Percentiles rank a stretch among this genome's conserved stretches.
Evolutionary conservation across 805 yeast species (phyloP).

Genomic region (Candida vaughaniae): DNA sequence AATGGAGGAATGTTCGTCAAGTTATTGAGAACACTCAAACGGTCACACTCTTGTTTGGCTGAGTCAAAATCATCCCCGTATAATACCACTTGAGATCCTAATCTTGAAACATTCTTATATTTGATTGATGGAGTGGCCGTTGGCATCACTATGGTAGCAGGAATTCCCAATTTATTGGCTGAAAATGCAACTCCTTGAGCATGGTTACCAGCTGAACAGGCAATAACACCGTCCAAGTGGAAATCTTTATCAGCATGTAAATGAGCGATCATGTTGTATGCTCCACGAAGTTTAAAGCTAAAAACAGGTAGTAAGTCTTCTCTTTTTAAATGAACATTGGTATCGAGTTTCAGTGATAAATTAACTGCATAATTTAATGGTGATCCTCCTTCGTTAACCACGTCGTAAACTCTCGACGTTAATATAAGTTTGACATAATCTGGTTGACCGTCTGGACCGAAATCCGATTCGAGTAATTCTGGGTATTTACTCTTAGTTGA

Average conservation of each 20-base stretch:
- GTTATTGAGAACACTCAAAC: slow-evolving; percentile 67
- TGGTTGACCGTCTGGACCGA: slow-evolving; percentile 64
- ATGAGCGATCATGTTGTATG: slow-evolving; percentile 95
- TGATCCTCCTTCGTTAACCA: slow-evolving; percentile 72
- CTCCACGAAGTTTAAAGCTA: slow-evolving; percentile 95
- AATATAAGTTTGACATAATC: slow-evolving; percentile 89
- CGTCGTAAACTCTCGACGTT: slow-evolving; percentile 93
- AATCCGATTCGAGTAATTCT: slow-evolving; percentile 49
- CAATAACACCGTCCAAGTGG: slow-evolving; percentile 83
- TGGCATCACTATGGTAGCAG: slow-evolving; percentile 98
- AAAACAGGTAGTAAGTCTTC: slow-evolving; percentile 95
- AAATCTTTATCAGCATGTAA: slow-evolving; percentile 56
- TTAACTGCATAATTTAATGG: slow-evolving; percentile 78
- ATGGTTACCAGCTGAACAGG: slow-evolving; percentile 98
- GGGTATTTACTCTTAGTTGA: slow-evolving; percentile 36
- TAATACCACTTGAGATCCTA: slow-evolving; percentile 92
- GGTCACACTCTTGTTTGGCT: slow-evolving; percentile 87
- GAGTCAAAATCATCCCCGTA: slow-evolving; percentile 93
- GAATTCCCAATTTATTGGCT: slow-evolving; percentile 79
- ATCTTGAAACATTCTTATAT: slow-evolving; percentile 82
- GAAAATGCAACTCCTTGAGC: slow-evolving; percentile 98
- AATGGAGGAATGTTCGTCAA: slow-evolving; percentile 95
- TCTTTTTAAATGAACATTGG: slow-evolving; percentile 78
- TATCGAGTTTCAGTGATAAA: slow-evolving; percentile 69
- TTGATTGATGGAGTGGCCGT: slow-evolving; percentile 94